Conservation (phyloP, 2,329 filamentous ascomycete genomes). For the Whalleya microplaca region DNA sequence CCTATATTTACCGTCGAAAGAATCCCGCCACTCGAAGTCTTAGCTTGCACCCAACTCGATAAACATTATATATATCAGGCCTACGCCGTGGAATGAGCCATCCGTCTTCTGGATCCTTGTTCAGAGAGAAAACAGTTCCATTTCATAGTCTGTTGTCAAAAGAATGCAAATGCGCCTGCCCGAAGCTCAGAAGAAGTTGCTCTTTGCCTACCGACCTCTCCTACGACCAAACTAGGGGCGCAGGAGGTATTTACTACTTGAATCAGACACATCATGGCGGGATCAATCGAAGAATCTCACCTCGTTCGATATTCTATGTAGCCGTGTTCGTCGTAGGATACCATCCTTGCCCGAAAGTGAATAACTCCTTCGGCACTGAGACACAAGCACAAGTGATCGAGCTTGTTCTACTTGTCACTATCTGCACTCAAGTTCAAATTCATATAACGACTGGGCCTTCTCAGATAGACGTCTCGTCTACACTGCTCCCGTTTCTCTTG, state of each 20-base stretch:
- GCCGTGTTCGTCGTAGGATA: neutral
- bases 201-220: neutral
- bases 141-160: neutral
- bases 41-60: no score
- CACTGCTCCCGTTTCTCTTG: no score
- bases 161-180: neutral
- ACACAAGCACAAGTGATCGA: neutral
- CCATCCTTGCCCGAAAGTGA: neutral
- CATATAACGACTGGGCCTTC: no score
- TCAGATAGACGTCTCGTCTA: no score
- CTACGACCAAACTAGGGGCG: neutral
- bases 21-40: no score
- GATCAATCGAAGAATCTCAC: no score
- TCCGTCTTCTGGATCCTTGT: no score
- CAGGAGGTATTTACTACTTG: neutral
- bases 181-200: neutral
- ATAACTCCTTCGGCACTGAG: neutral
- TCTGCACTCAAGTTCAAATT: neutral
- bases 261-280: no score
- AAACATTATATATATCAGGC: no score
- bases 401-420: neutral
- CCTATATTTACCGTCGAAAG: no score
- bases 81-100: no score
- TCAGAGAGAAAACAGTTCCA: neutral
- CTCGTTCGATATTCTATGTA: neutral